A percentile compares a stretch with the other conserved stretches of the same genome.
Evolutionary conservation across 176 grass and related monocot genomes (phyloP).

Genomic region (Rhynchospora breviuscula): DNA sequence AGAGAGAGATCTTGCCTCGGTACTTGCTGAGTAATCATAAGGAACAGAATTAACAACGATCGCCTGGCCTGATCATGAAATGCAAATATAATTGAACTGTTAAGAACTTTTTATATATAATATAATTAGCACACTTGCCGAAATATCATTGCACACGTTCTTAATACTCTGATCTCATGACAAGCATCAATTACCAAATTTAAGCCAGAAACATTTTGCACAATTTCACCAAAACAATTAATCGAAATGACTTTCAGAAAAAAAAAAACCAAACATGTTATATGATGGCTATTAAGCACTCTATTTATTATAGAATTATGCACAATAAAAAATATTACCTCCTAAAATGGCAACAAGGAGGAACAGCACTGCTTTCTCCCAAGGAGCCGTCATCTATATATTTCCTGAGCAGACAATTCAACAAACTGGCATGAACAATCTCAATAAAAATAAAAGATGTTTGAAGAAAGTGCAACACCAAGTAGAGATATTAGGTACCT

Average conservation of each 20-base stretch:
- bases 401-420: conserved; percentile 17
- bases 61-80: conserved; percentile 22
- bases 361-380: conserved; percentile 12
- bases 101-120: not conserved
- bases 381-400: conserved; percentile 14
- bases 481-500: not conserved
- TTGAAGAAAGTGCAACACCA: conserved; percentile 4
- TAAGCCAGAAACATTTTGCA: not conserved
- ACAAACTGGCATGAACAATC: conserved; percentile 2
- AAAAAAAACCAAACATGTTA: not conserved
- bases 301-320: not conserved
- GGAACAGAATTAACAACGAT: conserved; percentile 33
- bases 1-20: conserved; percentile 39
- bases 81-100: not conserved
- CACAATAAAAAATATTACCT: conserved; percentile 5
- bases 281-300: not conserved
- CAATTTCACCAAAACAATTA: not conserved
- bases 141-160: not conserved
- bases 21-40: conserved; percentile 68
- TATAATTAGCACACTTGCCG: not conserved
- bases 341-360: conserved; percentile 11
- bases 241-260: not conserved
- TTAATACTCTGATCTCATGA: not conserved
- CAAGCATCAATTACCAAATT: not conserved
- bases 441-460: conserved; percentile 11